phyloP scores from a whole-genome alignment of 768 basidiomycete species.

The Suillus discolor region DNA sequence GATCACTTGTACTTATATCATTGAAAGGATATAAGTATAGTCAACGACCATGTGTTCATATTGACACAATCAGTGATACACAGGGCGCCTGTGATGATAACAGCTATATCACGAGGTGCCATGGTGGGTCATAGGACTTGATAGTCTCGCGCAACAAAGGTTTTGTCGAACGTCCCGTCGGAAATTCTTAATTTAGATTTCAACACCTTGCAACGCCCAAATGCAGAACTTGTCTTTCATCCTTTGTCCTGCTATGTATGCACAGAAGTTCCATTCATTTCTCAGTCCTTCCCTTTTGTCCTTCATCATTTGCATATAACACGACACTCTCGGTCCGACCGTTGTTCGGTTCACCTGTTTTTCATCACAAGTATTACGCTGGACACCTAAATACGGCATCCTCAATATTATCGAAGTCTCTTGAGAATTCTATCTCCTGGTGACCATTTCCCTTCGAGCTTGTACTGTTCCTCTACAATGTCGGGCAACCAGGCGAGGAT shows the following conservation, averaged over 20 bases:
- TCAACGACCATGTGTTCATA: not conserved
- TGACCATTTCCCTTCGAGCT: not conserved
- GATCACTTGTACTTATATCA: not conserved
- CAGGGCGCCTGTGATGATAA: not conserved
- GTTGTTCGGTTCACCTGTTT: not conserved
- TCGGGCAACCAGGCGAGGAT: conserved; percentile 12
- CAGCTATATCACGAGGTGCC: not conserved
- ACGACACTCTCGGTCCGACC: not conserved
- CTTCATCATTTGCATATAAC: not conserved
- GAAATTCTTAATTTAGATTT: too few species aligned
- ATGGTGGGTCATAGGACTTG: not conserved
- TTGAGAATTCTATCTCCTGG: not conserved
- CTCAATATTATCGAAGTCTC: not conserved
- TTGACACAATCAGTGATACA: not conserved
- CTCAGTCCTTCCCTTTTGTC: not conserved
- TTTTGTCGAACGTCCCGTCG: too few species aligned
- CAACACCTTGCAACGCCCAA: too few species aligned
- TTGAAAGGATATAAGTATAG: conserved; percentile 5
- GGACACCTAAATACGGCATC: not conserved
- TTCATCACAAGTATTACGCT: not conserved
- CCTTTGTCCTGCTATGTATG: not conserved
- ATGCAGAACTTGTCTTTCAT: too few species aligned
- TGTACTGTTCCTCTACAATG: conserved; percentile 2
- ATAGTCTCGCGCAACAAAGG: not conserved
- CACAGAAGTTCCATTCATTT: not conserved